These are phyloP conservation scores for Neurospora sp. DNA, from an alignment of 495 filamentous ascomycete genomes.

Conservation along the genomic window DNA sequence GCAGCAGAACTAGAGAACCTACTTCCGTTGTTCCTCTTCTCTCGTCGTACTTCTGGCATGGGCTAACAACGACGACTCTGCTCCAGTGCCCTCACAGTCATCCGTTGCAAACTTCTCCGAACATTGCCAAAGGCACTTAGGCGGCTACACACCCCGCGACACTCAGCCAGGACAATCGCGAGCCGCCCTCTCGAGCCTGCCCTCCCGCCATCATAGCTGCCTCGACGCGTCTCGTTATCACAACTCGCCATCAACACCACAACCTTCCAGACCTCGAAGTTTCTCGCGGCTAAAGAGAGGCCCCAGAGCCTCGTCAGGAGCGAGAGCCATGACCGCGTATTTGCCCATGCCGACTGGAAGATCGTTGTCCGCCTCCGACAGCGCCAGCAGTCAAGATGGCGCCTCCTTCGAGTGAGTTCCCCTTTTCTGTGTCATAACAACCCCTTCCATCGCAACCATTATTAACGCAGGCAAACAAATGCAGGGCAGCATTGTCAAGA, in stretches of 20 bases:
- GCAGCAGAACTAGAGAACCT: not conserved
- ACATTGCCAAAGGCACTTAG: conserved; percentile 13
- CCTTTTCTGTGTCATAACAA: not conserved
- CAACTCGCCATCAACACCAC: not conserved
- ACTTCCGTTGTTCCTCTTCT: not conserved
- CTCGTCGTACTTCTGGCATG: not conserved
- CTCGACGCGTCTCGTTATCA: not conserved
- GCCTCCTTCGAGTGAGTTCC: not conserved
- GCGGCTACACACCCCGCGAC: conserved; percentile 5
- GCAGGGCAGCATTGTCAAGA: not conserved
- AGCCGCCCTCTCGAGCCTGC: no score
- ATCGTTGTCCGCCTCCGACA: not conserved
- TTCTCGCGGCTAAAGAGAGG: not conserved
- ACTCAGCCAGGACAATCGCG: conserved; percentile 1
- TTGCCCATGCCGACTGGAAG: not conserved
- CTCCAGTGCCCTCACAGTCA: not conserved
- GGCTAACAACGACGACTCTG: not conserved
- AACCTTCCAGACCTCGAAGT: not conserved
- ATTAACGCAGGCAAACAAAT: not conserved
- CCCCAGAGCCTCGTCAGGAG: not conserved
- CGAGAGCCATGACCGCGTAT: not conserved
- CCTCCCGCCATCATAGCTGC: not conserved
- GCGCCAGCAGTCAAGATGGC: not conserved
- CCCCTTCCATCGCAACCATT: not conserved
- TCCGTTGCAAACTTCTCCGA: conserved; percentile 1